Evolutionary conservation across 305 asterid genomes (phyloP).

Genomic region (Fraxinus sp.): DNA sequence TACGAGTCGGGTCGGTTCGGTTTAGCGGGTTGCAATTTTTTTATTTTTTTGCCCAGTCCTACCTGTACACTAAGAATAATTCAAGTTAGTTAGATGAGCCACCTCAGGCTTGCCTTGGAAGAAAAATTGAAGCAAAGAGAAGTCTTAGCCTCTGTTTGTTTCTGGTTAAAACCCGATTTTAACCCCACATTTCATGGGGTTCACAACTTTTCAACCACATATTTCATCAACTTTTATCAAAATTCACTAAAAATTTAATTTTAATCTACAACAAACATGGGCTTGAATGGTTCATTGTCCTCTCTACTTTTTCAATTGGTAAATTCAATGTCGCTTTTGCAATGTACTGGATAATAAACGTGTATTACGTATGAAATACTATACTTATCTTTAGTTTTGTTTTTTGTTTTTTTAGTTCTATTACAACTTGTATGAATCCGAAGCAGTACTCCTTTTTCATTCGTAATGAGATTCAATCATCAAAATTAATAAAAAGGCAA

Average conservation of each 20-base stretch:
- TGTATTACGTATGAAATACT: neutral
- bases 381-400: neutral
- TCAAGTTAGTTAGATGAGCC: neutral
- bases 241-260: no score
- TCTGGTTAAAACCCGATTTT: no score
- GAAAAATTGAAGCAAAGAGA: conserved; percentile 16
- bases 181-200: no score
- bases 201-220: no score
- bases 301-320: neutral
- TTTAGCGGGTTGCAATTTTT: no score
- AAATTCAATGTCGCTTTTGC: neutral
- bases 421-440: neutral
- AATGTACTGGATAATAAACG: neutral
- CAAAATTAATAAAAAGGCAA: no score
- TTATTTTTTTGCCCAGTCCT: no score
- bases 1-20: no score
- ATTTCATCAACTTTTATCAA: neutral
- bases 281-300: neutral
- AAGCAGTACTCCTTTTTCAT: neutral
- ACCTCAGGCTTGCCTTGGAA: conserved; percentile 44
- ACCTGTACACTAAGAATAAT: no score
- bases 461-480: neutral
- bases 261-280: no score
- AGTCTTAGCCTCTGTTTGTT: no score
- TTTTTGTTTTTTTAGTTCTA: neutral